Evolutionary conservation across 495 filamentous ascomycete species (phyloP).

Genomic region (Hypoxylon cercidicola): DNA sequence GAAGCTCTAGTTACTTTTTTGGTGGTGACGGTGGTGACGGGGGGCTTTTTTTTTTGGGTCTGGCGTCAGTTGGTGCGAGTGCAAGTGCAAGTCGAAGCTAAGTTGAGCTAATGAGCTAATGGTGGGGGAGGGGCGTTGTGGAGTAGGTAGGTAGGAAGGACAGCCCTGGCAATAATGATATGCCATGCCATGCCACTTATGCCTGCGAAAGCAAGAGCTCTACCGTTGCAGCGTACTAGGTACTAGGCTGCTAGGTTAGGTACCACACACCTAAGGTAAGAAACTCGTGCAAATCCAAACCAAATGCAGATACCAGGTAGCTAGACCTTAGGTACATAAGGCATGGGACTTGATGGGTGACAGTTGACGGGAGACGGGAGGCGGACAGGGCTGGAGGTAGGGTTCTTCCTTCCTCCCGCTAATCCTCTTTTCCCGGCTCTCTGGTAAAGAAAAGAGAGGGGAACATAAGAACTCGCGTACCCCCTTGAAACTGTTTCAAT

Average conservation of each 20-base stretch:
- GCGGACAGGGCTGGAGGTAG: neutral
- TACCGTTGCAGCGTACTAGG: slow-evolving; percentile 14
- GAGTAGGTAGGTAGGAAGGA: slow-evolving; percentile 29
- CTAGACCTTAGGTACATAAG: too few species aligned
- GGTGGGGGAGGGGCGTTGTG: slow-evolving; percentile 41
- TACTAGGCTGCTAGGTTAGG: neutral
- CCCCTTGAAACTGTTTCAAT: too few species aligned
- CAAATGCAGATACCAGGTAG: neutral
- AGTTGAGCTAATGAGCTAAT: slow-evolving; percentile 26
- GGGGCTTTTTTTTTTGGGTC: slow-evolving; percentile 22
- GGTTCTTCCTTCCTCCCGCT: neutral
- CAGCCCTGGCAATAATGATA: slow-evolving; percentile 25
- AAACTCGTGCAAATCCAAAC: too few species aligned
- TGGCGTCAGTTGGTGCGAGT: slow-evolving; percentile 33
- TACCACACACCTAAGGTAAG: too few species aligned
- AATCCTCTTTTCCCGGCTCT: neutral
- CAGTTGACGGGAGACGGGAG: too few species aligned
- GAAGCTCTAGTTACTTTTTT: slow-evolving; percentile 42
- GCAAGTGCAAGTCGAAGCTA: slow-evolving; percentile 16
- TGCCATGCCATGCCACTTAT: too few species aligned
- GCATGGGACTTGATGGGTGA: too few species aligned
- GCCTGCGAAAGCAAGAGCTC: slow-evolving; percentile 12
- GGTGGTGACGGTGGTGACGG: slow-evolving; percentile 32
- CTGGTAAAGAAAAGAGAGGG: neutral
- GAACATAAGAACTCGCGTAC: too few species aligned